phyloP scores from a whole-genome alignment of 202 grass and related monocot species.

The Zoysia matrella region DNA sequence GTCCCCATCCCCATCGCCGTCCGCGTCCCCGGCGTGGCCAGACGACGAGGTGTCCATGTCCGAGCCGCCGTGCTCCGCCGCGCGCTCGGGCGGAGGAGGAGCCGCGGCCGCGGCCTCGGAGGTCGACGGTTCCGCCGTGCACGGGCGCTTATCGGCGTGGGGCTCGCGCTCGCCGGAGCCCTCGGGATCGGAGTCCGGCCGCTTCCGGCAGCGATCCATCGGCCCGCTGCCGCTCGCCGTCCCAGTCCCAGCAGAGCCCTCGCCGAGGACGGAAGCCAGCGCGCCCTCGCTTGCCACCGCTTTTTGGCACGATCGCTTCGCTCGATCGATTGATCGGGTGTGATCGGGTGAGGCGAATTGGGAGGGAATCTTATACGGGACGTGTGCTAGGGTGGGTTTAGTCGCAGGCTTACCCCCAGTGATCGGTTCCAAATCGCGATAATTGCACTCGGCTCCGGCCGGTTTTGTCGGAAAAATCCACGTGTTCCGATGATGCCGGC shows the following conservation, averaged over 20 bases:
- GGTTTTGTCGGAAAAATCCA: constrained; percentile 26
- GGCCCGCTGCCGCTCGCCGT: constrained; percentile 8
- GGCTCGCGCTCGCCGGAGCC: constrained; percentile 51
- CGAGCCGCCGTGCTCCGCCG: constrained; percentile 41
- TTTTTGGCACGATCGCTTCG: constrained; percentile 10
- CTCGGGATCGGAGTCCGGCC: constrained; percentile 64
- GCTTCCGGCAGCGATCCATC: constrained; percentile 96
- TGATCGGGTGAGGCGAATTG: background rate
- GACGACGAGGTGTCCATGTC: constrained; percentile 72
- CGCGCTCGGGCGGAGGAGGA: background rate
- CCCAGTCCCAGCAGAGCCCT: background rate
- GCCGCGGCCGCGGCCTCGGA: constrained; percentile 21
- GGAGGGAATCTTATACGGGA: constrained; percentile 8
- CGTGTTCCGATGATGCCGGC: background rate
- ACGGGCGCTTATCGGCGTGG: constrained; percentile 89
- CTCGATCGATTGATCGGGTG: constrained; percentile 26
- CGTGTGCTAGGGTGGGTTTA: constrained; percentile 34
- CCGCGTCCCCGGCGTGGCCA: constrained; percentile 48
- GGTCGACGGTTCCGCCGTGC: constrained; percentile 59
- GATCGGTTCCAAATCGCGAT: constrained; percentile 33
- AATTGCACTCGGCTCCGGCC: constrained; percentile 20
- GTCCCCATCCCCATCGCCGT: constrained; percentile 41
- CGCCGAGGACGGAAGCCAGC: constrained; percentile 37
- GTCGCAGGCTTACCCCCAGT: background rate
- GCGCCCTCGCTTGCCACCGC: constrained; percentile 10